Evolutionary conservation across 331 rosid genomes (phyloP).

Genomic region (Erythrophleum ivorense): DNA sequence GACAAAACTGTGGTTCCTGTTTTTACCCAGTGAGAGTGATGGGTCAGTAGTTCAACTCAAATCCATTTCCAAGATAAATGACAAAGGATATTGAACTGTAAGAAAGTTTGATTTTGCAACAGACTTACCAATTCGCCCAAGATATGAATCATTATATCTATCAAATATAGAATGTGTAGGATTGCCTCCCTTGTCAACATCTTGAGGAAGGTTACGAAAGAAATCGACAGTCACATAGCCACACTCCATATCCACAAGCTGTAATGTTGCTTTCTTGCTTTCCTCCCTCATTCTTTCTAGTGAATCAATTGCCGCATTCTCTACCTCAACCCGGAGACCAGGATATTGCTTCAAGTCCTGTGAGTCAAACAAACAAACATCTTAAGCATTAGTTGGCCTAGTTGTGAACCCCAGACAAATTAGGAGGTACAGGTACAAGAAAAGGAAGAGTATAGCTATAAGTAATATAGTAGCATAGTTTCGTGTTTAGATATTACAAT

Average conservation of each 20-base stretch:
- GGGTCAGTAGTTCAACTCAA: not conserved
- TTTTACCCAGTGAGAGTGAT: conserved; percentile 6
- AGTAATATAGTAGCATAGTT: not conserved
- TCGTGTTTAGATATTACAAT: too few relatives aligned
- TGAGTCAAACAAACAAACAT: conserved; percentile 12
- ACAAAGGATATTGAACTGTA: too few relatives aligned
- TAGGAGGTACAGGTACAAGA: not conserved
- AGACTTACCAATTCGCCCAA: conserved; percentile 83
- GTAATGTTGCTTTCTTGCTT: conserved; percentile 83
- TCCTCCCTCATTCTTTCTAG: conserved; percentile 87
- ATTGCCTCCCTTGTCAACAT: conserved; percentile 95
- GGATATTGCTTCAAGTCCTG: conserved; percentile 96
- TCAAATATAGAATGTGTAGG: conserved; percentile 93
- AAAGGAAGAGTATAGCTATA: not conserved
- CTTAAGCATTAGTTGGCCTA: conserved; percentile 10
- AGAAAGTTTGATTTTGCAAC: not conserved
- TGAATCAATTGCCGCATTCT: conserved; percentile 85
- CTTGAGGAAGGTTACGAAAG: conserved; percentile 96
- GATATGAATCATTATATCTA: conserved; percentile 89
- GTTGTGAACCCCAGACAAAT: conserved; percentile 3
- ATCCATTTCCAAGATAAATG: too few relatives aligned
- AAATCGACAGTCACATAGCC: conserved; percentile 89
- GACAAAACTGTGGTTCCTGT: conserved; percentile 84
- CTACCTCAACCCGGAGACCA: conserved; percentile 86
- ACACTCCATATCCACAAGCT: conserved; percentile 91